phyloP scores from a whole-genome alignment of 2,329 filamentous ascomycete genomes.

The Xylaria sp. region DNA sequence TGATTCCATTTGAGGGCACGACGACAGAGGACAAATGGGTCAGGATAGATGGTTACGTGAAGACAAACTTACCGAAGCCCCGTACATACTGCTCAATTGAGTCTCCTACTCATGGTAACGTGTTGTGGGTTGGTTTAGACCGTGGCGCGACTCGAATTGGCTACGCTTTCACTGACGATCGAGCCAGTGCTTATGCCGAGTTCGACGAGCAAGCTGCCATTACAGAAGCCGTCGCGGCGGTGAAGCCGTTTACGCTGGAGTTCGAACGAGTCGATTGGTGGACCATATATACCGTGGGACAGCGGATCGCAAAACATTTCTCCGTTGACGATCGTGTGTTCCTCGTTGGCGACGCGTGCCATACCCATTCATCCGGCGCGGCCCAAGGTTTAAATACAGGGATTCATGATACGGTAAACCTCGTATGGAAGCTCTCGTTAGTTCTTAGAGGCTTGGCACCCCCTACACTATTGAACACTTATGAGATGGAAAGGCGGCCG shows the following conservation, averaged over 20 bases:
- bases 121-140: slow-evolving; percentile 65
- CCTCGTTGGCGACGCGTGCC: slow-evolving; percentile 66
- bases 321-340: slow-evolving; percentile 60
- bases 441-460: slow-evolving; percentile 49
- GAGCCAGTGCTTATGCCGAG: slow-evolving; percentile 50
- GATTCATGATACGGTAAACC: slow-evolving; percentile 60
- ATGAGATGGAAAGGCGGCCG: slow-evolving; percentile 57
- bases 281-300: slow-evolving; percentile 50
- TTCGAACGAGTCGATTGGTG: slow-evolving; percentile 56
- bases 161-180: slow-evolving; percentile 59
- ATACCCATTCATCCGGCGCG: slow-evolving; percentile 65
- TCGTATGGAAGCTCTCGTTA: slow-evolving; percentile 61
- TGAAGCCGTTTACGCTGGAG: slow-evolving; percentile 51
- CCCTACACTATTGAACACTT: slow-evolving; percentile 56
- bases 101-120: slow-evolving; percentile 62
- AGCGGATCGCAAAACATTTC: slow-evolving; percentile 42
- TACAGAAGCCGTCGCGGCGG: slow-evolving; percentile 29
- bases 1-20: slow-evolving; percentile 61
- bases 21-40: slow-evolving; percentile 64
- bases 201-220: slow-evolving; percentile 48
- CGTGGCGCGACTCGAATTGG: slow-evolving; percentile 64
- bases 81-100: slow-evolving; percentile 61
- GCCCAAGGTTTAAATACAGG: slow-evolving; percentile 68
- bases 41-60: slow-evolving; percentile 59
- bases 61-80: slow-evolving; percentile 60